Percentiles rank a stretch among this genome's conserved stretches.
Evolutionary conservation across 129 eudicot genomes (phyloP).

Genomic region (Artemisia annua): DNA sequence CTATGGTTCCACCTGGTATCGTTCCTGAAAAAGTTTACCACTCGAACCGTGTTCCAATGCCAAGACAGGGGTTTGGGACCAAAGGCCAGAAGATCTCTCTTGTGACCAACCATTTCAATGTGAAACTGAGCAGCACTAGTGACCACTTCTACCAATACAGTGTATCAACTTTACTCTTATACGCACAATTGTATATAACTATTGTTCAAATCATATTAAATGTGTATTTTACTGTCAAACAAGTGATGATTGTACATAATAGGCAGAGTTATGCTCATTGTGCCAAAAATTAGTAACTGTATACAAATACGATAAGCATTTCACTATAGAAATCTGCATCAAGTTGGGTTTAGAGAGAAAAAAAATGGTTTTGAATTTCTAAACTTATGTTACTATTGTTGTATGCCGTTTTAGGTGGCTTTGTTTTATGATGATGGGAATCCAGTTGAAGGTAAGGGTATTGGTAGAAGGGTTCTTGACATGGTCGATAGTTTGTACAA

Average conservation of each 20-base stretch:
- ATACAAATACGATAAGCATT: too few relatives aligned
- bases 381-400: neutral
- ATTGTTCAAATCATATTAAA: neutral
- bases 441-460: conserved; percentile 46
- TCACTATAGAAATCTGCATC: neutral
- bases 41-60: conserved; percentile 31
- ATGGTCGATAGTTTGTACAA: conserved; percentile 27
- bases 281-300: neutral
- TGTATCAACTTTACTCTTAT: conserved; percentile 26
- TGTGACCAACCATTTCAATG: conserved; percentile 53
- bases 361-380: neutral
- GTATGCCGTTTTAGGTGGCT: conserved; percentile 37
- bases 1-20: conserved; percentile 35
- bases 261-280: neutral
- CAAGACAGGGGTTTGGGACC: conserved; percentile 35
- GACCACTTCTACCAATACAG: conserved; percentile 55
- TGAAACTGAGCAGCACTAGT: conserved; percentile 28
- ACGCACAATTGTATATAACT: neutral
- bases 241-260: neutral
- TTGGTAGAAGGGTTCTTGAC: conserved; percentile 46
- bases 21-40: conserved; percentile 18
- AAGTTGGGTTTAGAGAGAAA: neutral
- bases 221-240: neutral
- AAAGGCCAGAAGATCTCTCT: conserved; percentile 43
- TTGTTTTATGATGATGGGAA: conserved; percentile 48